phyloP scores from a whole-genome alignment of 768 basidiomycete species.

The Termitomyces titanicus region DNA sequence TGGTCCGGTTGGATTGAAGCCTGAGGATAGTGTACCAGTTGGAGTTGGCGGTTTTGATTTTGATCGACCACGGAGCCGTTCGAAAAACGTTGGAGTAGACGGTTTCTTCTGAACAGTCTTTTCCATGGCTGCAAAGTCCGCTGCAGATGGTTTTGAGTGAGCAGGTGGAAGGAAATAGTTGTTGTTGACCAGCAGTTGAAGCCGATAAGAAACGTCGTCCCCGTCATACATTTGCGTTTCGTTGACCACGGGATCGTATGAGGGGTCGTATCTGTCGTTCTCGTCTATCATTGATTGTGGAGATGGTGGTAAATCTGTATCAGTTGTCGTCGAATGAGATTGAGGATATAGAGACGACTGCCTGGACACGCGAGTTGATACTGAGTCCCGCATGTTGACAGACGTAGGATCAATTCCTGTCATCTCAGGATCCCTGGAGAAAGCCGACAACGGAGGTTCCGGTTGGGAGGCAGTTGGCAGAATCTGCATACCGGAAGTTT shows the following conservation, averaged over 20 bases:
- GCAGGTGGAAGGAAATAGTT: slow-evolving; percentile 88
- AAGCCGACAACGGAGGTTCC: slow-evolving; percentile 41
- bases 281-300: slow-evolving; percentile 54
- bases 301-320: slow-evolving; percentile 60
- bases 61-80: slow-evolving; percentile 67
- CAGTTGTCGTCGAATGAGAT: slow-evolving; percentile 62
- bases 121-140: slow-evolving; percentile 49
- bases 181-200: slow-evolving; percentile 81
- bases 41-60: slow-evolving; percentile 63
- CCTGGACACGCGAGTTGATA: slow-evolving; percentile 61
- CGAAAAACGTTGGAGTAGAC: slow-evolving; percentile 56
- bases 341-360: slow-evolving; percentile 76
- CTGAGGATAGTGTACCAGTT: slow-evolving; percentile 28
- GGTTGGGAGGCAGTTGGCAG: slow-evolving; percentile 20
- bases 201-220: slow-evolving; percentile 83
- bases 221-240: slow-evolving; percentile 51
- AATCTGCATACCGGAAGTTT: slow-evolving; percentile 18
- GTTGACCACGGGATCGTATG: slow-evolving; percentile 45
- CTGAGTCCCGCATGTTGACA: slow-evolving; percentile 48
- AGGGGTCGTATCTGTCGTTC: slow-evolving; percentile 39
- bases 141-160: slow-evolving; percentile 73
- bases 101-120: slow-evolving; percentile 41
- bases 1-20: slow-evolving; percentile 37
- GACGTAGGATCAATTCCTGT: slow-evolving; percentile 28
- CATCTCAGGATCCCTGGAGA: slow-evolving; percentile 44